These are phyloP conservation scores for Nitzschia sp. DNA, from an alignment of 108 stramenopile genomes.

Conservation along the genomic window DNA sequence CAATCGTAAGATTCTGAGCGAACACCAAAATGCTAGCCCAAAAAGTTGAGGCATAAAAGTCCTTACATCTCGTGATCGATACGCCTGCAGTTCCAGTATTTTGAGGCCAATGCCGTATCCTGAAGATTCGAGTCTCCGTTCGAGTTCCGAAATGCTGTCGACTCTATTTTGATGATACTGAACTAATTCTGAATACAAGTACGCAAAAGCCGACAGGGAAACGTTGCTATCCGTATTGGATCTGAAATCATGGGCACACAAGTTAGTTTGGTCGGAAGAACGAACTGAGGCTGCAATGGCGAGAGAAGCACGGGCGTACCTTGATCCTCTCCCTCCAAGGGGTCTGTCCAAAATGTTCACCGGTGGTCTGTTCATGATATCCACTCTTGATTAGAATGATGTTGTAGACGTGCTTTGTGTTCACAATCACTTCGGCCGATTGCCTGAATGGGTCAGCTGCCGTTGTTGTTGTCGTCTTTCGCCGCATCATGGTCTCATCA, in stretches of 20 bases:
- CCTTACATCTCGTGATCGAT: slow-evolving; percentile 77
- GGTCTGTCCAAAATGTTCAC: slow-evolving; percentile 69
- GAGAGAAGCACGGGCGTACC: slow-evolving; percentile 37
- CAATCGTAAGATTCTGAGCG: background rate
- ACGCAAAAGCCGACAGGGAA: slow-evolving; percentile 90
- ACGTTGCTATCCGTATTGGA: slow-evolving; percentile 40
- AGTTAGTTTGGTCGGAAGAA: background rate
- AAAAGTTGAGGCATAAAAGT: background rate
- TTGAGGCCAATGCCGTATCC: slow-evolving; percentile 94
- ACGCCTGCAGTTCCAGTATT: slow-evolving; percentile 88
- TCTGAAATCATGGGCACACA: no score
- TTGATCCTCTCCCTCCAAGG: slow-evolving; percentile 56
- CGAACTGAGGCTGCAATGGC: no score
- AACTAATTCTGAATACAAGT: slow-evolving; percentile 94
- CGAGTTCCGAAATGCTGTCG: slow-evolving; percentile 89
- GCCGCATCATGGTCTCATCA: no score
- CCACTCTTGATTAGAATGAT: no score
- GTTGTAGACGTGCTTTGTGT: no score
- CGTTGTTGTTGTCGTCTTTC: no score
- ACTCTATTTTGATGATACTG: slow-evolving; percentile 94
- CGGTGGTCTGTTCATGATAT: slow-evolving; percentile 34
- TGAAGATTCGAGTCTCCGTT: slow-evolving; percentile 86
- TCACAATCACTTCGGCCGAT: no score
- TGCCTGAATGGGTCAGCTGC: no score
- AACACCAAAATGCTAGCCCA: background rate